phyloP scores from a whole-genome alignment of 768 basidiomycete genomes.

The Amanita thiersii region DNA sequence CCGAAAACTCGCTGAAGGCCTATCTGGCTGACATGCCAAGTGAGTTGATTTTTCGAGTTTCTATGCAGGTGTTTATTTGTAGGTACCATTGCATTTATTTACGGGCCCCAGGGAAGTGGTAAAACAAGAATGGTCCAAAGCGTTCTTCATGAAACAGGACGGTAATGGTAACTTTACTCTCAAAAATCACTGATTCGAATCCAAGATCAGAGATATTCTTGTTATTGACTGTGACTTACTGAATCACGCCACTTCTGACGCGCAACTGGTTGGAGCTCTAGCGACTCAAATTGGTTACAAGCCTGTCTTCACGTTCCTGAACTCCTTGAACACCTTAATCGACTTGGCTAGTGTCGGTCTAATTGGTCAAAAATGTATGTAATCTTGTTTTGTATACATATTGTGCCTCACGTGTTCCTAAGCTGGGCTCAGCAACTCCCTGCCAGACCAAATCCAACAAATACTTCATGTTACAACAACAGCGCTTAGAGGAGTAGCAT shows the following conservation, averaged over 20 bases:
- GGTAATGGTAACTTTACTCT: constrained; percentile 27
- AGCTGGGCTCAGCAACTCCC: constrained; percentile 80
- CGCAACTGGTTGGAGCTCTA: constrained; percentile 55
- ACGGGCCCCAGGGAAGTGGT: constrained; percentile 81
- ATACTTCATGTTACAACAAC: constrained; percentile 73
- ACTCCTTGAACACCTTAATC: constrained; percentile 73
- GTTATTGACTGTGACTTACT: constrained; percentile 81
- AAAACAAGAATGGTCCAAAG: constrained; percentile 54
- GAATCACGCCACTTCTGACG: constrained; percentile 60
- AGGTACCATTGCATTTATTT: constrained; percentile 74
- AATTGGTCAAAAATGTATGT: constrained; percentile 88
- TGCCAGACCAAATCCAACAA: constrained; percentile 76
- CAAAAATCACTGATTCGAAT: not conserved
- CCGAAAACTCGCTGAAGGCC: constrained; percentile 52
- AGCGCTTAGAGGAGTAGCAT: constrained; percentile 59
- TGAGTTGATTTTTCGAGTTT: constrained; percentile 22
- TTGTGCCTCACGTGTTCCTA: constrained; percentile 2
- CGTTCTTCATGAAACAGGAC: constrained; percentile 42
- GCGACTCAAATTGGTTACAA: constrained; percentile 84
- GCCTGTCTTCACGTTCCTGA: constrained; percentile 82
- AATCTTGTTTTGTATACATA: not conserved
- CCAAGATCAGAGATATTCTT: constrained; percentile 47
- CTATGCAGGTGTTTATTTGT: constrained; percentile 9
- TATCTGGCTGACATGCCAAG: constrained; percentile 79
- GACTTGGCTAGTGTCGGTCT: constrained; percentile 90